phyloP scores from a whole-genome alignment of 345 rosid genomes.

The Erucastrum elatum region DNA sequence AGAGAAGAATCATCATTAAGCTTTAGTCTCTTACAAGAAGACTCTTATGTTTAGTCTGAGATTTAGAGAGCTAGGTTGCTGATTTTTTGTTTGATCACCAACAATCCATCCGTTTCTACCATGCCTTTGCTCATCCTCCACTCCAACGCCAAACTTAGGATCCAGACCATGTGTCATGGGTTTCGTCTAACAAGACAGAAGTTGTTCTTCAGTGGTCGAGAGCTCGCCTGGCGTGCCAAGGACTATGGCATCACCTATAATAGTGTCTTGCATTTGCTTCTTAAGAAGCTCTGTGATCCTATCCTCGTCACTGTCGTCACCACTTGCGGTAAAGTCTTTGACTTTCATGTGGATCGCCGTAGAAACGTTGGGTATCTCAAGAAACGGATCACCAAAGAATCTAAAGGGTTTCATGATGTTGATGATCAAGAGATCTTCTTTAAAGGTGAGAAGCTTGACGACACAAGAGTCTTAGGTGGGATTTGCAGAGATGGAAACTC shows the following conservation, averaged over 20 bases:
- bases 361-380: conserved; percentile 68
- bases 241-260: conserved; percentile 78
- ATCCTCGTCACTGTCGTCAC: conserved; percentile 66
- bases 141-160: conserved; percentile 74
- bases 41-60: too few relatives aligned
- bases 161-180: conserved; percentile 71
- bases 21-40: neutral
- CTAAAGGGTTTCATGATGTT: conserved; percentile 62
- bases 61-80: too few relatives aligned
- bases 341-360: conserved; percentile 66
- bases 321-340: conserved; percentile 61
- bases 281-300: conserved; percentile 69
- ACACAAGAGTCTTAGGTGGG: conserved; percentile 59
- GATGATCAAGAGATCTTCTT: conserved; percentile 70
- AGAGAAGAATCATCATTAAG: conserved; percentile 28
- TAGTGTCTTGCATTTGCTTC: conserved; percentile 73
- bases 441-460: conserved; percentile 73
- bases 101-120: conserved; percentile 24
- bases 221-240: conserved; percentile 65
- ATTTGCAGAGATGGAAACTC: conserved; percentile 58
- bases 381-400: conserved; percentile 63
- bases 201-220: conserved; percentile 79
- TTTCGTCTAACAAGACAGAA: conserved; percentile 77
- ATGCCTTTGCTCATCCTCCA: conserved; percentile 66
- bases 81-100: conserved; percentile 39